Percentiles rank a stretch among this genome's conserved stretches.
These are phyloP conservation scores for Aeschynomene evenia DNA, from an alignment of 306 rosid species.

Conservation along the genomic window DNA sequence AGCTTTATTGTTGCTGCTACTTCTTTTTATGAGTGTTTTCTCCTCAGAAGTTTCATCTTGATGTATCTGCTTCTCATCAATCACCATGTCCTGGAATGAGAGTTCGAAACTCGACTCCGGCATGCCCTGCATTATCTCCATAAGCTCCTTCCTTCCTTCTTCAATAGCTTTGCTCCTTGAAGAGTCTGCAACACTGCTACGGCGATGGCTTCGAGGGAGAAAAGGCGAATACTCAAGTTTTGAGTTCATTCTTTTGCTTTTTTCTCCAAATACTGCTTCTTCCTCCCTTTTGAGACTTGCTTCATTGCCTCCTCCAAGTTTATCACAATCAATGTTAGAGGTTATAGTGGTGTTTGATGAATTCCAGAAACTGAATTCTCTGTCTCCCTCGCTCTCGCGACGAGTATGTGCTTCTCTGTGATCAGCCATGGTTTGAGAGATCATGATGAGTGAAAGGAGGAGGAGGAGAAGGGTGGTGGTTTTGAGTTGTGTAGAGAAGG, in stretches of 20 bases:
- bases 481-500: constrained; percentile 17
- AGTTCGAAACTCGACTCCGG: constrained; percentile 66
- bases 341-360: constrained; percentile 22
- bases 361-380: constrained; percentile 59
- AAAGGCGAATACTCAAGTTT: constrained; percentile 34
- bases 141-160: constrained; percentile 55
- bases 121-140: constrained; percentile 52
- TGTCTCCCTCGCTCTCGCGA: constrained; percentile 37
- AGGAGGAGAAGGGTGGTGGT: background rate
- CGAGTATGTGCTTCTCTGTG: constrained; percentile 25
- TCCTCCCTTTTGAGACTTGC: constrained; percentile 23
- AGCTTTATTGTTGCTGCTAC: background rate
- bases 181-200: constrained; percentile 24
- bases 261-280: constrained; percentile 23
- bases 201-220: constrained; percentile 31
- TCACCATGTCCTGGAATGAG: constrained; percentile 70
- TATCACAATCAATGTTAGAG: constrained; percentile 13
- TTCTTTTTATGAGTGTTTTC: background rate
- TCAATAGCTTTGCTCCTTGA: constrained; percentile 42
- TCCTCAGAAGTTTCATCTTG: constrained; percentile 25
- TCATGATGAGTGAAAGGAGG: constrained; percentile 28
- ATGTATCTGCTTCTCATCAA: constrained; percentile 33
- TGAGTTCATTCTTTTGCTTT: background rate
- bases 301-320: constrained; percentile 23
- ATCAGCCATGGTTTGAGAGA: constrained; percentile 44